phyloP scores from a whole-genome alignment of 106 monocot species.

The Dendrobium huoshanense region DNA sequence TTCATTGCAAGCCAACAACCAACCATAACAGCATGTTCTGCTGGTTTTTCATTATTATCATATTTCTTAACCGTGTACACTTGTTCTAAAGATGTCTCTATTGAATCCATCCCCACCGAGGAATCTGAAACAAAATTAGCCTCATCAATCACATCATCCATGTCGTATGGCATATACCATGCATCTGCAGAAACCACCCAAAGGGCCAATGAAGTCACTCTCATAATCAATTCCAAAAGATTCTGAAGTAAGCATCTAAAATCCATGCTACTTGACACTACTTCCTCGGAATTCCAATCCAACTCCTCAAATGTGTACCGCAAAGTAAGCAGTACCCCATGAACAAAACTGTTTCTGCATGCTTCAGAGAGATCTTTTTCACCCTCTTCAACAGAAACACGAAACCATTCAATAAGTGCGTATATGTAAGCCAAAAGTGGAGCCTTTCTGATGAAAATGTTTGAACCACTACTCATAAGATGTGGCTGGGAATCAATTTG shows the following conservation, averaged over 20 bases:
- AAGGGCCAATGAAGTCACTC: conserved; percentile 78
- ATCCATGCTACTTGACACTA: conserved; percentile 40
- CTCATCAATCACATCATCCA: conserved; percentile 58
- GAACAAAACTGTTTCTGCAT: conserved; percentile 89
- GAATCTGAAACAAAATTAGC: conserved; percentile 36
- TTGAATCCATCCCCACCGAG: conserved; percentile 23
- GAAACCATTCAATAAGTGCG: conserved; percentile 79
- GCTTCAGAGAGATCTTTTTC: conserved; percentile 82
- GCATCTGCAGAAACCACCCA: conserved; percentile 97
- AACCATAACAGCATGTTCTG: conserved; percentile 89
- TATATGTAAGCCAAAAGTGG: conserved; percentile 59
- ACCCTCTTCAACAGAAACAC: conserved; percentile 58
- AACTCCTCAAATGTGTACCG: conserved; percentile 97
- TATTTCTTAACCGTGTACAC: conserved; percentile 19
- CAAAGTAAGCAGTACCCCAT: conserved; percentile 88
- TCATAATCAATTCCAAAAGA: conserved; percentile 71
- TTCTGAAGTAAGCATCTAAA: conserved; percentile 58
- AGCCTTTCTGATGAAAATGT: conserved; percentile 7
- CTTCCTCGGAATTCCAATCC: conserved; percentile 66
- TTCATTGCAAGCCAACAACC: conserved; percentile 99
- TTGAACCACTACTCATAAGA: conserved; percentile 14
- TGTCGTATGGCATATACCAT: conserved; percentile 80
- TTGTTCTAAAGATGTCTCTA: conserved; percentile 29
- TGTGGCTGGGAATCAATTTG: conserved; percentile 18
- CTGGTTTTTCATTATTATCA: conserved; percentile 33